phyloP scores from a whole-genome alignment of 1,284 basidiomycete genomes.

The Spongiforma sp. region DNA sequence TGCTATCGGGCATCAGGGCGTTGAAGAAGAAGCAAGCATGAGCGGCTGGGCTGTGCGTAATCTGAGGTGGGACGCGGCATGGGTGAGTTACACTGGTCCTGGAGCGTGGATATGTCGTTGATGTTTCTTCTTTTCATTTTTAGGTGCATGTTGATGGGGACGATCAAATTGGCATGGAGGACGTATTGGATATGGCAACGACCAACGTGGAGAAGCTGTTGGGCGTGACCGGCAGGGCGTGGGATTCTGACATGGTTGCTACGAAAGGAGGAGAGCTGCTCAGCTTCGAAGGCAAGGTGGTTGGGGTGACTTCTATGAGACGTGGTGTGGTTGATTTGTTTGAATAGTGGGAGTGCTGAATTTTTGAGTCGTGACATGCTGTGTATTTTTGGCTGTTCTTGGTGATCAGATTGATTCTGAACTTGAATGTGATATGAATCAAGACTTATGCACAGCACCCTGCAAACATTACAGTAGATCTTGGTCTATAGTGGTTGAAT shows the following conservation, averaged over 20 bases:
- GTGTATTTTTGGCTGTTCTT: too few relatives aligned
- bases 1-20: slow-evolving; percentile 62
- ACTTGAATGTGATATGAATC: too few relatives aligned
- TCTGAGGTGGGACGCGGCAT: slow-evolving; percentile 57
- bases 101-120: too few relatives aligned
- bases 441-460: too few relatives aligned
- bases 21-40: slow-evolving; percentile 12
- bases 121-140: background rate
- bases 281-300: slow-evolving; percentile 52
- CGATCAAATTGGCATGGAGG: slow-evolving; percentile 28
- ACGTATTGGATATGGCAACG: slow-evolving; percentile 31
- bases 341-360: too few relatives aligned
- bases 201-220: slow-evolving; percentile 57
- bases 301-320: slow-evolving; percentile 47
- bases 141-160: slow-evolving; percentile 27
- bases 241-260: slow-evolving; percentile 54
- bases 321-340: slow-evolving; percentile 38
- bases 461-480: too few relatives aligned
- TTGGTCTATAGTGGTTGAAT: too few relatives aligned
- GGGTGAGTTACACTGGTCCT: slow-evolving; percentile 17
- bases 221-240: slow-evolving; percentile 41
- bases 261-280: slow-evolving; percentile 48
- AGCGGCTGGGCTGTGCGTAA: slow-evolving; percentile 61
- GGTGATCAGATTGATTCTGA: too few relatives aligned
- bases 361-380: too few relatives aligned